phyloP scores from a whole-genome alignment of 257 asterid species.

The Rubia yunnanensis region DNA sequence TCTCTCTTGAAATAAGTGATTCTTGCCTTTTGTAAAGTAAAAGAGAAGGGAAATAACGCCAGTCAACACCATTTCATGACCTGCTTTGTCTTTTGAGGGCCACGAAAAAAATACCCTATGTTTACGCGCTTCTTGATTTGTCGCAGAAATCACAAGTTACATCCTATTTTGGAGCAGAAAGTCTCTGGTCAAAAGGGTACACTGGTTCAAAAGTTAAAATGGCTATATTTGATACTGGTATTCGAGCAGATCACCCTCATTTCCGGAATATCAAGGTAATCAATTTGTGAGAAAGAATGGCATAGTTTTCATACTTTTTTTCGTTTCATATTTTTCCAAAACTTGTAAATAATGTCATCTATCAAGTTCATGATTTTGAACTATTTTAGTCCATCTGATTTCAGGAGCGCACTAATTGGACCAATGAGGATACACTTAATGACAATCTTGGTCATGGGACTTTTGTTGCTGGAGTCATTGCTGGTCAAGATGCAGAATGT shows the following conservation, averaged over 20 bases:
- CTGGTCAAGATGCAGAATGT: constrained; percentile 90
- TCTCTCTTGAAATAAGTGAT: not conserved
- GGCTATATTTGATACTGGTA: constrained; percentile 97
- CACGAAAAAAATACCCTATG: not conserved
- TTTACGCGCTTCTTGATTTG: constrained; percentile 16
- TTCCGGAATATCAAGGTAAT: constrained; percentile 92
- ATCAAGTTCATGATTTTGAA: not conserved
- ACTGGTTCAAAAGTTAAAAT: constrained; percentile 95
- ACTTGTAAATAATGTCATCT: not conserved
- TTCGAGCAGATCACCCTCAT: constrained; percentile 90
- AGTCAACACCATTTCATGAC: not conserved
- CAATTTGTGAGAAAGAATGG: constrained; percentile 8
- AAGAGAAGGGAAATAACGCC: not conserved
- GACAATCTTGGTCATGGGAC: constrained; percentile 99
- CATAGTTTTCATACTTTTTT: constrained; percentile 4
- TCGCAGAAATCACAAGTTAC: constrained; percentile 94
- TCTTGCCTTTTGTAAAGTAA: not conserved
- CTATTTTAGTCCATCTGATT: constrained; percentile 8
- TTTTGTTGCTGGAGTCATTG: constrained; percentile 96
- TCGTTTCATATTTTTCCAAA: not conserved
- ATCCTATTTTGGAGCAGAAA: constrained; percentile 91
- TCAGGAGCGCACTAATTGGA: constrained; percentile 99
- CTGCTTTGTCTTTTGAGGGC: not conserved
- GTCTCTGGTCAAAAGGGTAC: constrained; percentile 89
- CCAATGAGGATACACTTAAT: constrained; percentile 87